phyloP scores from a whole-genome alignment of 768 basidiomycete species.

The Boletus eberwhitei region DNA sequence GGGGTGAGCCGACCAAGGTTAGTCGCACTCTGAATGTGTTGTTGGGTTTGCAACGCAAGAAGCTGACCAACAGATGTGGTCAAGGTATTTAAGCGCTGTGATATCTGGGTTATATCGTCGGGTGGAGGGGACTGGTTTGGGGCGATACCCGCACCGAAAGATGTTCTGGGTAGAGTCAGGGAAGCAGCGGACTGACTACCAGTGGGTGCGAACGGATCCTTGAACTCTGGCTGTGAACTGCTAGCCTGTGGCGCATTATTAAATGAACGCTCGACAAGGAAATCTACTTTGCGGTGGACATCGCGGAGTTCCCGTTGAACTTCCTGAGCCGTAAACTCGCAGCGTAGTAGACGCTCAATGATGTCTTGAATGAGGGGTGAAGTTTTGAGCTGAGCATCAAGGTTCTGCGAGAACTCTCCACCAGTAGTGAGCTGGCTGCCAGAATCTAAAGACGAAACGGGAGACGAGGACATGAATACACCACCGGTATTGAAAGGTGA shows the following conservation, averaged over 20 bases:
- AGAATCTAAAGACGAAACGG: conserved; percentile 76
- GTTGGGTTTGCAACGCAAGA: conserved; percentile 75
- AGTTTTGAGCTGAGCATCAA: conserved; percentile 72
- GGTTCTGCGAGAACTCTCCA: conserved; percentile 44
- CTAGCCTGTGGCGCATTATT: conserved; percentile 17
- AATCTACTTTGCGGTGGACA: conserved; percentile 72
- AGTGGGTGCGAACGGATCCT: conserved; percentile 67
- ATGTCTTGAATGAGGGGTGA: conserved; percentile 77
- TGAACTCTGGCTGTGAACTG: conserved; percentile 66
- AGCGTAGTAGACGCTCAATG: conserved; percentile 68
- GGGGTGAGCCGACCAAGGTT: conserved; percentile 32
- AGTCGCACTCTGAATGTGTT: conserved; percentile 50
- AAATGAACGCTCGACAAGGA: conserved; percentile 68
- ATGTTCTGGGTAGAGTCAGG: conserved; percentile 52
- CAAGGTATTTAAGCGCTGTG: conserved; percentile 73
- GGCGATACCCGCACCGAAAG: conserved; percentile 62
- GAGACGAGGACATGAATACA: conserved; percentile 61
- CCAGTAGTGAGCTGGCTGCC: conserved; percentile 57
- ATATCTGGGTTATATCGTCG: conserved; percentile 74
- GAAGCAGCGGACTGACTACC: conserved; percentile 32
- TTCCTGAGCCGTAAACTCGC: conserved; percentile 65
- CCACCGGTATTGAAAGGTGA: conserved; percentile 44
- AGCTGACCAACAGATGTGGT: conserved; percentile 85
- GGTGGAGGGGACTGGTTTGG: conserved; percentile 65
- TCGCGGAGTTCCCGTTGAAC: conserved; percentile 73